These are phyloP conservation scores for Diaporthe eres DNA, from an alignment of 2,329 filamentous ascomycete genomes.

Conservation along the genomic window DNA sequence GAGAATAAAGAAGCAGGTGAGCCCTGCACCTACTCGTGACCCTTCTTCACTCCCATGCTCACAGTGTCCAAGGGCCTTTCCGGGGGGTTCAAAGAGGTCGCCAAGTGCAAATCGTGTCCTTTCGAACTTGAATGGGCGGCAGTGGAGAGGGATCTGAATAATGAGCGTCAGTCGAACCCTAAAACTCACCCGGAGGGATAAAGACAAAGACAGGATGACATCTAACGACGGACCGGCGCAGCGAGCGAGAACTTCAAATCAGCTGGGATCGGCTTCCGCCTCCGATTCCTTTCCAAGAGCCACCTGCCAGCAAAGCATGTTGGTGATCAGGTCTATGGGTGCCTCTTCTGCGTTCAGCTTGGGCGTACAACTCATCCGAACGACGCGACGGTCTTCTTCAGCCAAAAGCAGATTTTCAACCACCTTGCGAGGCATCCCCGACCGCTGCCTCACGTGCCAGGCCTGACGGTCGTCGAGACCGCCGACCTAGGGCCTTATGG, in stretches of 20 bases:
- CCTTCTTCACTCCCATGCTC: not conserved
- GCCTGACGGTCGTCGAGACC: conserved; percentile 64
- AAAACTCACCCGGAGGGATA: no score
- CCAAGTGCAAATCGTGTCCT: conserved; percentile 66
- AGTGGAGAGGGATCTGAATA: conserved; percentile 66
- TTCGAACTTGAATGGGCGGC: conserved; percentile 68
- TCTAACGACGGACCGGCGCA: conserved; percentile 42
- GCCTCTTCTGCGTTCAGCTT: conserved; percentile 67
- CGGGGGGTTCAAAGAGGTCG: conserved; percentile 57
- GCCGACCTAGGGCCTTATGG: conserved; percentile 55
- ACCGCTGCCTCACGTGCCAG: conserved; percentile 64
- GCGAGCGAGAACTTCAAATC: conserved; percentile 63
- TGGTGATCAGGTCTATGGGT: conserved; percentile 68
- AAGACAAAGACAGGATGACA: not conserved
- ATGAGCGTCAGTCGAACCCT: conserved; percentile 46
- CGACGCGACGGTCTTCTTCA: conserved; percentile 71
- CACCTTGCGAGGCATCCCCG: conserved; percentile 68
- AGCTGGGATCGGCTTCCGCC: conserved; percentile 62
- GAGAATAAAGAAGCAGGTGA: conserved; percentile 64
- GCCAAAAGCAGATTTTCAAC: conserved; percentile 64
- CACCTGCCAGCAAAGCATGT: conserved; percentile 64
- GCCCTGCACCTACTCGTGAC: conserved; percentile 42
- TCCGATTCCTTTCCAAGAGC: conserved; percentile 70
- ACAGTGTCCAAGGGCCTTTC: conserved; percentile 45
- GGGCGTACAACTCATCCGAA: conserved; percentile 66